These are phyloP conservation scores for Phialophora macrospora DNA, from an alignment of 2,329 filamentous ascomycete species.

Conservation along the genomic window DNA sequence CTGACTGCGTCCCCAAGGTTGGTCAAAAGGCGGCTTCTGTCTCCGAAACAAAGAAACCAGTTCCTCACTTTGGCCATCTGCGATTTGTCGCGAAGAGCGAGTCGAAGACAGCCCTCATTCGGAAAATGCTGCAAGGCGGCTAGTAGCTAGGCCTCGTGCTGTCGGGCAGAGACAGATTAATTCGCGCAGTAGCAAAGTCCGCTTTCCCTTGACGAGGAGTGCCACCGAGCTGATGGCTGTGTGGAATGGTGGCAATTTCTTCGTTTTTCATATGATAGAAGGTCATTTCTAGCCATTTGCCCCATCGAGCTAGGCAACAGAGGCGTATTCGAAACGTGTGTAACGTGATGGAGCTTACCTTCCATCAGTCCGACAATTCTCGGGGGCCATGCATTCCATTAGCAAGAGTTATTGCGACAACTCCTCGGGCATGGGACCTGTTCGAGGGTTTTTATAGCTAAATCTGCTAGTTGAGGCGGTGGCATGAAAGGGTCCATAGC, in stretches of 20 bases:
- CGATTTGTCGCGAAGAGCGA: not conserved
- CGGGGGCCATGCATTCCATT: not conserved
- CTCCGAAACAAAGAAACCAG: no score
- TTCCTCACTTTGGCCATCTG: not conserved
- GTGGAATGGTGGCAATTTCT: not conserved
- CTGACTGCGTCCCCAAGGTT: no score
- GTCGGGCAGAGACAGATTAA: not conserved
- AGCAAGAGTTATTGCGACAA: not conserved
- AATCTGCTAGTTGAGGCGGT: not conserved
- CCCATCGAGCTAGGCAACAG: not conserved
- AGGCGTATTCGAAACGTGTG: not conserved
- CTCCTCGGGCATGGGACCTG: not conserved
- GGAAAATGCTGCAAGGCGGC: not conserved
- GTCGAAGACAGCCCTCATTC: not conserved
- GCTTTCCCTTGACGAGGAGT: not conserved
- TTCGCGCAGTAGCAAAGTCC: not conserved
- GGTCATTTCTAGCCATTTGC: not conserved
- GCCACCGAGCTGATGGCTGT: not conserved
- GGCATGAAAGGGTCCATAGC: not conserved
- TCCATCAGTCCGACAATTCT: not conserved
- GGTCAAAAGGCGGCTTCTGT: no score
- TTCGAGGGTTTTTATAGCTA: not conserved
- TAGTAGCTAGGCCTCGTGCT: not conserved
- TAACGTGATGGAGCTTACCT: not conserved
- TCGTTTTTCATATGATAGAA: not conserved